Base-by-base conservation (phyloP, 208 protist genomes). In the Porcisia hertigi region DNA sequence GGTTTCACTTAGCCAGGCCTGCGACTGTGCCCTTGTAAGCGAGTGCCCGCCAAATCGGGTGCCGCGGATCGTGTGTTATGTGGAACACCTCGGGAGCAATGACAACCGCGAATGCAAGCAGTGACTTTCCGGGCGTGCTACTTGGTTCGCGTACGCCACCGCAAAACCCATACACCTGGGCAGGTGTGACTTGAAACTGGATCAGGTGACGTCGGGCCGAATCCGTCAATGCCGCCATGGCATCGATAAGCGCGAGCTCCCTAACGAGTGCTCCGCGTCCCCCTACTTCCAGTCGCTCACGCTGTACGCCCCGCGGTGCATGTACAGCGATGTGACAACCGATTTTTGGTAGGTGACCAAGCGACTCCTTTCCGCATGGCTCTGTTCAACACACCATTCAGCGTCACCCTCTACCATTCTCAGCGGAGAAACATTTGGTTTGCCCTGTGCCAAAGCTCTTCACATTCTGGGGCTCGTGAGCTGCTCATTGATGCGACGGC, bases 231-330 rank as follows among this genome's bases (percentile, higher is more conserved):
- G 85, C 47, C 66, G 86, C 39, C 59, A 67, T 16, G 59, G 25
- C 14, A 69, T 66, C 34, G 73, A 82, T n/a, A 73, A 52, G 49
- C 54, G 34, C 1, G 41, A 80, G 66, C 63, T 89, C 12, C 85
- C 85, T 9, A 52, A 23, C 2, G 71, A 69, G 36, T 89, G 85
- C 66, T 41, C 52, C 18, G 41, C 69, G 0, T 85, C 80, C 1
- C 76, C 79, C 20, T 89, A 89, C 71, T 89, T 83, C 79, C 71
- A 65, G 36, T 86, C 82, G 3, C 69, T 89, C 5, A 82, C 55
- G 69, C 70, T 77, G 20, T 75, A 76, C 52, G 52, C 71, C 8
- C 79, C 75, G 20, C 77, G 81, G 14, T 70, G 67, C 49, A 74
- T 86, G 39, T 71, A 75, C 53, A 73, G 30, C 45, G 80, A 77